Percentiles rank a stretch among this genome's conserved stretches.
Evolutionary conservation across 2,329 filamentous ascomycete species (phyloP).

Genomic region (Phyllosticta paracitricarpa): DNA sequence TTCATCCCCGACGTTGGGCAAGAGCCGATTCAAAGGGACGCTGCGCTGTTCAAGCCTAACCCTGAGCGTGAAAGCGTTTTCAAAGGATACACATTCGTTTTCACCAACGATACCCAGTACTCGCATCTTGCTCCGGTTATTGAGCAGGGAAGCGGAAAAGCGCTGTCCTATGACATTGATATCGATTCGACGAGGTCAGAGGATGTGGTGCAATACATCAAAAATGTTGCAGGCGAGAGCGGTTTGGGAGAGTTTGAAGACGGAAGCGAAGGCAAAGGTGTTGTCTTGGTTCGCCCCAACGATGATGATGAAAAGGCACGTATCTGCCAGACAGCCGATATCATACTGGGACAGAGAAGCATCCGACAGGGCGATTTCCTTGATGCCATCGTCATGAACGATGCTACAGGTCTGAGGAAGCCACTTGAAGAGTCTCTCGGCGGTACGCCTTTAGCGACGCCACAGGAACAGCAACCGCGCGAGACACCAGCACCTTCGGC

Average conservation of each 20-base stretch:
- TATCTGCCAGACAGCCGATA: background rate
- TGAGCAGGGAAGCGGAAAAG: conserved; percentile 73
- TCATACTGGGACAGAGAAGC: conserved; percentile 62
- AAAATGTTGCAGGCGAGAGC: conserved; percentile 63
- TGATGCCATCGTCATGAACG: conserved; percentile 74
- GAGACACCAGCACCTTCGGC: background rate
- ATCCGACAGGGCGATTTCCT: conserved; percentile 88
- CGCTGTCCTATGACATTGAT: conserved; percentile 53
- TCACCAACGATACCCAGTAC: conserved; percentile 67
- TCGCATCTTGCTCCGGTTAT: conserved; percentile 66
- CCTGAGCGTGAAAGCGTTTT: conserved; percentile 60
- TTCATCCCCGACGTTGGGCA: conserved; percentile 65
- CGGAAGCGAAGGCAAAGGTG: conserved; percentile 55
- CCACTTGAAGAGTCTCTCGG: conserved; percentile 40
- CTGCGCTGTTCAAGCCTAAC: conserved; percentile 64
- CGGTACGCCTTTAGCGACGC: background rate
- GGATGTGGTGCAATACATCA: conserved; percentile 71
- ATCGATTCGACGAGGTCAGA: conserved; percentile 56
- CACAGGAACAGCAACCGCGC: background rate
- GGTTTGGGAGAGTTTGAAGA: conserved; percentile 55
- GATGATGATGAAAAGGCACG: conserved; percentile 50
- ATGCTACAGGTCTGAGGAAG: conserved; percentile 62
- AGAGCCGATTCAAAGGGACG: conserved; percentile 60
- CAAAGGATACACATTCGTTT: conserved; percentile 79
- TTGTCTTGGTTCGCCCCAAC: conserved; percentile 66